Base-by-base conservation (phyloP, 257 asterid genomes). In the Lantana camara region DNA sequence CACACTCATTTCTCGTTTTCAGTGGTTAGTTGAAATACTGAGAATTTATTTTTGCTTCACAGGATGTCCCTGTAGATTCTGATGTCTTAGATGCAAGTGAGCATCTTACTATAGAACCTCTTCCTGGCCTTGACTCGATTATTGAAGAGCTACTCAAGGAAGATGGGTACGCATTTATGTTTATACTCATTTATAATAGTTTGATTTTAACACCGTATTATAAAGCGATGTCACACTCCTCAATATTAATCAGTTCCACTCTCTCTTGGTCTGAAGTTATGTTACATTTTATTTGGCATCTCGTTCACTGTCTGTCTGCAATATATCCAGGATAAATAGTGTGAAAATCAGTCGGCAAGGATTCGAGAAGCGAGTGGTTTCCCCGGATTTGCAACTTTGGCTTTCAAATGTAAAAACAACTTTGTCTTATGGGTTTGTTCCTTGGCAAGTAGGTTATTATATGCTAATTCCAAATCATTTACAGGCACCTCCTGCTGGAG, bases 321-420 rank as follows among this genome's bases (percentile, higher is more conserved):
- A n/a, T n/a, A n/a, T 50, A 27, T 61, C 20, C 83, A 93, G 98
- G 52, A 87, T 89, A 73, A 42, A 69, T 7, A 66, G 68, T 67
- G 90, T 87, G 73, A 81, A 72, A 64, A 87, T 93, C 55, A 83
- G 79, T 60, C 84, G 95, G 42, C 98, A 93, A 82, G 97, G 98
- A 73, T 87, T 85, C 60, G 98, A 93, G 83, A 93, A 84, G 66
- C 83, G 98, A 38, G 98, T 90, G 48, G 97, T 90, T 58, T 93
- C 98, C 44, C 97, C 82, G 76, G 98, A 90, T 83, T 69, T 93
- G 79, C 98, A 93, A 81, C 96, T 93, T 49, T 93, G 98, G 98
- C 96, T 93, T 65, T 87, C 98, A 10, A 93, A 93, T 70, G 97
- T 90, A 77, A 73, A 64, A 57, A 73, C 48, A 12, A 34, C 29